phyloP scores from a whole-genome alignment of 2,329 filamentous ascomycete species.

The Cladophialophora bantiana region DNA sequence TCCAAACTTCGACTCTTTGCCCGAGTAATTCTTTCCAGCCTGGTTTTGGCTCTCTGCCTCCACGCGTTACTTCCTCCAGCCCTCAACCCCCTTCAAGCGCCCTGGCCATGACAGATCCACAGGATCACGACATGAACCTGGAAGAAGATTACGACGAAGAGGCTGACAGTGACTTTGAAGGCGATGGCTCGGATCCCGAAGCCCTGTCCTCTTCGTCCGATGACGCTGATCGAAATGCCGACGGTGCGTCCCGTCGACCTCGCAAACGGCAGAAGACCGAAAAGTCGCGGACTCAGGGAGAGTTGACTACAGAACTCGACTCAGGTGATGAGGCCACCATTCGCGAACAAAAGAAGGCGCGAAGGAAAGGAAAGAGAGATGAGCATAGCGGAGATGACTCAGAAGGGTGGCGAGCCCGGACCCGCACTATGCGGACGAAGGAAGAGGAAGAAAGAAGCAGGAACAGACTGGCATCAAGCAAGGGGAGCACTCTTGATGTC shows the following conservation, averaged over 20 bases:
- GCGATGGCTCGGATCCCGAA: slow-evolving; percentile 23
- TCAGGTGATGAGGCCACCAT: slow-evolving; percentile 66
- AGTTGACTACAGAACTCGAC: slow-evolving; percentile 53
- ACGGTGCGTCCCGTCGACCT: slow-evolving; percentile 18
- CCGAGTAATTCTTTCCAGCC: neutral
- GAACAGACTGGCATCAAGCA: slow-evolving; percentile 55
- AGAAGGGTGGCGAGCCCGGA: slow-evolving; percentile 52
- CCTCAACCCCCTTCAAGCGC: neutral
- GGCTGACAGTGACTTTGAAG: slow-evolving; percentile 41
- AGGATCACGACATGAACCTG: slow-evolving; percentile 22
- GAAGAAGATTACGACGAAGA: slow-evolving; percentile 42
- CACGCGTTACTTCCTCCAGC: neutral
- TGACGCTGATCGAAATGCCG: slow-evolving; percentile 23
- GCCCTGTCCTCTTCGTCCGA: slow-evolving; percentile 31
- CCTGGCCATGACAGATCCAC: slow-evolving; percentile 24
- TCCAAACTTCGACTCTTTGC: too few species aligned
- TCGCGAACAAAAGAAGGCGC: slow-evolving; percentile 51
- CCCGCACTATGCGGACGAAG: slow-evolving; percentile 59
- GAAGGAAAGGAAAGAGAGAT: slow-evolving; percentile 48
- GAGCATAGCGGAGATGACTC: slow-evolving; percentile 45
- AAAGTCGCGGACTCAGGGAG: slow-evolving; percentile 33
- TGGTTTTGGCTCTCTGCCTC: neutral
- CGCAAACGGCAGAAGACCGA: slow-evolving; percentile 37
- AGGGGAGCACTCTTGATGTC: slow-evolving; percentile 63
- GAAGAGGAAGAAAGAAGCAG: slow-evolving; percentile 58